These are phyloP conservation scores for Pythium sp. DNA, from an alignment of 352 stramenopile species.

Conservation along the genomic window DNA sequence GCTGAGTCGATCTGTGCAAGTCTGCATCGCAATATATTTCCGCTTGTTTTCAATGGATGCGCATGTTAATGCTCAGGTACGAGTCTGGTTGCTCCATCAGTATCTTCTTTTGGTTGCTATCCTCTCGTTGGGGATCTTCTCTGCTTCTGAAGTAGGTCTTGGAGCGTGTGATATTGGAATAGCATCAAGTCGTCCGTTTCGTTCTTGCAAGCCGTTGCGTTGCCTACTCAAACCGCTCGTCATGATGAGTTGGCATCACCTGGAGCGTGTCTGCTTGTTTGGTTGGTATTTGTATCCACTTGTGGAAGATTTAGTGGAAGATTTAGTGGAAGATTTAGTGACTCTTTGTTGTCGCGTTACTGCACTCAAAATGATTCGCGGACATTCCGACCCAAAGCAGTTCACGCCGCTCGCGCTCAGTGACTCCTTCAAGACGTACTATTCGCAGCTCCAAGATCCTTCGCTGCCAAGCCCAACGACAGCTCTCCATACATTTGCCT, in stretches of 20 bases:
- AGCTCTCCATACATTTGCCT: slow-evolving; percentile 27
- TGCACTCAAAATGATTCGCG: not conserved
- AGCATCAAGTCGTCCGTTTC: not conserved
- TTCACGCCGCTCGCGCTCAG: slow-evolving; percentile 21
- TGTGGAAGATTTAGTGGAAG: not conserved
- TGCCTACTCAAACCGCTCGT: not conserved
- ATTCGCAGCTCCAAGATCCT: slow-evolving; percentile 24
- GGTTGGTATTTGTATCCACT: not conserved
- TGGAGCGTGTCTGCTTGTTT: not conserved
- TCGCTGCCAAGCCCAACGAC: slow-evolving; percentile 21
- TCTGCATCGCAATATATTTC: not conserved
- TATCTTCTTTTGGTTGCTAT: not conserved
- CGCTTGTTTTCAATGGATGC: too few relatives aligned
- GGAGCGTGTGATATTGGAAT: not conserved
- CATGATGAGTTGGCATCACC: not conserved
- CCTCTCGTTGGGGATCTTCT: not conserved
- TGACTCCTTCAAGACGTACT: slow-evolving; percentile 33
- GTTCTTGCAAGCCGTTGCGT: not conserved
- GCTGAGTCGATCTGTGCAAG: not conserved
- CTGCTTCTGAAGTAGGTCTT: not conserved
- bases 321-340: not conserved
- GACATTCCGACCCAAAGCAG: not conserved
- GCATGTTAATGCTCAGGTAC: not conserved
- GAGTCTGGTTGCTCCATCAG: not conserved
- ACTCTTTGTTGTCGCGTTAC: not conserved